Evolutionary conservation across 148 eudicot species (phyloP), one percentile per base, ranked within the genome.

Genomic region (Chenopodium berlandieri): DNA sequence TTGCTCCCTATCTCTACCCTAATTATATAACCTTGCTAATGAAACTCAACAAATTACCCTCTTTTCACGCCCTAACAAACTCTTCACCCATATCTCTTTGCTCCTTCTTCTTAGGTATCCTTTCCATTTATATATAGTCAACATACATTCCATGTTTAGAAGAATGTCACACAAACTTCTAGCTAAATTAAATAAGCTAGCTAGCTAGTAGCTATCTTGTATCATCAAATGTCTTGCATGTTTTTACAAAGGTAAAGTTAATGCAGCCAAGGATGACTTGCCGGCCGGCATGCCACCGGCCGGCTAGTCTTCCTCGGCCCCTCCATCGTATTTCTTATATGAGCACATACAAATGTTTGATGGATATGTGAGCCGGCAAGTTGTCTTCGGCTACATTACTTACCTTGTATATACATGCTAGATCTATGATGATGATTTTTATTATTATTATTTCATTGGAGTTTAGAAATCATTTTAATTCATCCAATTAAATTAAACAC

Each of bases 231-330:
- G 63, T 75, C 77, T 75, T 50, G 19, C 77, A 75, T 75, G 77
- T 52, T 75, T 50, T 30, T 75, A 63, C 77, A 75, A 75, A 67
- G 77, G 77, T 75, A 52, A 20, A 6, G 44, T 75, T 27, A n/a
- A 63, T 75, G 77, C 63, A 75, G 77, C 77, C 77, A 50, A 75
- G 64, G 77, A 75, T 75, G 77, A 75, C 77, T 75, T 75, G 77
- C 77, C 77, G 77, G 62, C 60, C 56, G 17, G 13, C 44, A 40
- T 6, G 7, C 20, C 12, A 31, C 19, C 60, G 60, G 17, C 60
- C 60, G 22, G 16, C 20, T 13, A 13, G 60, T 56, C 16, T 14
- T 56, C 5, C 6, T 56, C 60, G 44, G 0, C 20, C 20, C 60
- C 60, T 56, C 16, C 60, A 56, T 56, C 60, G 4, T 17, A 56